Evolutionary conservation across 768 basidiomycete species (phyloP).

Genomic region (Tulasnella sp.): DNA sequence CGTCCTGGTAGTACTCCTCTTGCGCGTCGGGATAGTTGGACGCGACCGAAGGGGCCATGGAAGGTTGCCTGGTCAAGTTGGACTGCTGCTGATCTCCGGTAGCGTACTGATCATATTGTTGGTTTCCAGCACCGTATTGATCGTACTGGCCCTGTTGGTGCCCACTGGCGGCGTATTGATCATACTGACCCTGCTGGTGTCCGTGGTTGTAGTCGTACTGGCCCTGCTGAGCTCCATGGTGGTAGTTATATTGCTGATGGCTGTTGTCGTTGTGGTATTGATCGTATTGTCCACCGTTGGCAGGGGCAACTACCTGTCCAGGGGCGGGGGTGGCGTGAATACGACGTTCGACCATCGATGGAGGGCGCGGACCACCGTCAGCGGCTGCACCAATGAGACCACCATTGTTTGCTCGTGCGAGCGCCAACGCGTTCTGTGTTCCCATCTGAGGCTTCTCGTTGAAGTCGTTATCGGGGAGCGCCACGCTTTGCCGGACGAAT

Average conservation of each 20-base stretch:
- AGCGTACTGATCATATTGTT: slow-evolving; percentile 2
- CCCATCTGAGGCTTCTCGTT: slow-evolving; percentile 12
- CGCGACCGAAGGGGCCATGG: not conserved
- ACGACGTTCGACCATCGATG: slow-evolving; percentile 12
- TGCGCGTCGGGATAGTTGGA: not conserved
- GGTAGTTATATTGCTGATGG: not conserved
- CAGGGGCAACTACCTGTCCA: slow-evolving; percentile 3
- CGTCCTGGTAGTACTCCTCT: not conserved
- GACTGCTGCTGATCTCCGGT: slow-evolving; percentile 8
- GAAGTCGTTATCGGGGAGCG: slow-evolving; percentile 3
- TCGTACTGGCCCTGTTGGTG: too few species aligned
- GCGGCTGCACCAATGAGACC: not conserved
- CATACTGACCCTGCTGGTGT: not conserved
- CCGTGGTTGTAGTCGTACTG: slow-evolving; percentile 8
- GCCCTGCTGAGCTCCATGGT: not conserved
- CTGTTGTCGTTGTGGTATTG: slow-evolving; percentile 3
- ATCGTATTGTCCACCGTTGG: slow-evolving; percentile 5
- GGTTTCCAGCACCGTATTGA: not conserved
- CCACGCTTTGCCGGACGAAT: slow-evolving; percentile 10
- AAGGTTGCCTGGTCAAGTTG: slow-evolving; percentile 11
- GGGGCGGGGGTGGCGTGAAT: not conserved
- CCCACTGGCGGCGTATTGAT: too few species aligned
- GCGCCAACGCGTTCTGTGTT: slow-evolving; percentile 10
- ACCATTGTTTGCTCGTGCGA: slow-evolving; percentile 14
- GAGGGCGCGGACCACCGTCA: slow-evolving; percentile 4